These are phyloP conservation scores for Cercophora newfieldiana DNA, from an alignment of 495 filamentous ascomycete genomes.

Conservation along the genomic window DNA sequence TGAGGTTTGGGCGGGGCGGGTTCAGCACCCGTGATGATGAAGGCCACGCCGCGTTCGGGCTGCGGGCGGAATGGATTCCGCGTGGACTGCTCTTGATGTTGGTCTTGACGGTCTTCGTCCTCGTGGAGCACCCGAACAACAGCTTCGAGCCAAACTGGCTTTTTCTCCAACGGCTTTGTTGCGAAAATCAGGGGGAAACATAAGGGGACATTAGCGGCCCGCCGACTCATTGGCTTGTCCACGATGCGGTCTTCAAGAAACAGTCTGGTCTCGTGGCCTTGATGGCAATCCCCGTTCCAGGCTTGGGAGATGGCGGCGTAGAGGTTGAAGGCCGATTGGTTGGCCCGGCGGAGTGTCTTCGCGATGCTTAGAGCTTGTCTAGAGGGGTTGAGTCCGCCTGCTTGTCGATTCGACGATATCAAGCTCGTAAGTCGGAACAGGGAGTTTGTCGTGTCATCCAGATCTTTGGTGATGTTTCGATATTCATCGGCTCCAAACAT, in stretches of 20 bases:
- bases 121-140: background rate
- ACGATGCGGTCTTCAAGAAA: slow-evolving; percentile 11
- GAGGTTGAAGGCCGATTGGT: background rate
- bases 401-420: background rate
- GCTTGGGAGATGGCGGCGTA: background rate
- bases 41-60: background rate
- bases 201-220: background rate
- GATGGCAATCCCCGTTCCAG: background rate
- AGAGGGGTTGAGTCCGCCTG: background rate
- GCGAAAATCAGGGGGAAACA: background rate
- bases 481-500: background rate
- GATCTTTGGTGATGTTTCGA: background rate
- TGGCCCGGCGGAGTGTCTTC: background rate
- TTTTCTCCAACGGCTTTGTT: background rate
- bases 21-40: background rate
- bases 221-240: background rate
- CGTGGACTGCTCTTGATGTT: background rate
- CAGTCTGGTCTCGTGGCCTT: slow-evolving; percentile 4
- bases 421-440: background rate
- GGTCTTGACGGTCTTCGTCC: background rate
- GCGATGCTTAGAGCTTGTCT: background rate
- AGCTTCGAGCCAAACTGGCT: background rate
- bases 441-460: background rate
- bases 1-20: background rate
- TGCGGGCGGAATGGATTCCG: no score